Base-by-base conservation (phyloP, 2,329 filamentous ascomycete species). In the Epichloe sp. region DNA sequence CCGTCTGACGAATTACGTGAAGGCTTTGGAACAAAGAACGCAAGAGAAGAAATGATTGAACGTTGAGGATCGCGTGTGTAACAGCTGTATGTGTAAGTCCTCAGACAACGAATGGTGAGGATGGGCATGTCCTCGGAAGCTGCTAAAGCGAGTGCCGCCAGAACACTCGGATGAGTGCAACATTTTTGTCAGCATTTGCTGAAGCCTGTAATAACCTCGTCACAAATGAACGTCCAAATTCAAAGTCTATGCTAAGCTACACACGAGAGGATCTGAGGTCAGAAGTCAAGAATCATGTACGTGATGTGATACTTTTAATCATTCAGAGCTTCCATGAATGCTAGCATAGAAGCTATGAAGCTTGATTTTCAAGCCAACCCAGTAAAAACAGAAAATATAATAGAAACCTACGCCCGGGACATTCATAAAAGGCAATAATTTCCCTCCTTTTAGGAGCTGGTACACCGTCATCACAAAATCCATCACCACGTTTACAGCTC, bases 1-100 rank as follows among this genome's bases (percentile, higher is more conserved):
- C 68, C 81, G 86, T 65, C 80, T 96, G 67, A 88, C 88, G 70
- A 80, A 79, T 56, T 94, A 96, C 66, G 82, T 95, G 57, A 80
- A 83, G 64, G 79, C 79, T 48, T 72, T 97, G 57, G 91, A 97
- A 72, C 79, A 86, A 61, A 89, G 85, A 72, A 77, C 90, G 59
- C 81, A 83, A 62, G 77, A 82, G 61, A 85, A 53, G 52, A 53
- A 56, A 53, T 52, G 53, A 55, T 48, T 19, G 3, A 11, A 23
- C 4, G 8, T 17, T 12, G 19, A 49, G 26, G 45, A 6, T 23
- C 5, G 15, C n/a, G 42, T 6, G 6, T n/a, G 14, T 35, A 15
- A 10, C 23, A 34, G 23, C 26, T 44, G 21, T 11, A 17, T n/a
- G n/a, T 36, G 44, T n/a, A 17, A 31, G 17, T 11, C n/a, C 21